phyloP scores from a whole-genome alignment of 148 eudicot genomes.

The Vaccinium vitisidaea region DNA sequence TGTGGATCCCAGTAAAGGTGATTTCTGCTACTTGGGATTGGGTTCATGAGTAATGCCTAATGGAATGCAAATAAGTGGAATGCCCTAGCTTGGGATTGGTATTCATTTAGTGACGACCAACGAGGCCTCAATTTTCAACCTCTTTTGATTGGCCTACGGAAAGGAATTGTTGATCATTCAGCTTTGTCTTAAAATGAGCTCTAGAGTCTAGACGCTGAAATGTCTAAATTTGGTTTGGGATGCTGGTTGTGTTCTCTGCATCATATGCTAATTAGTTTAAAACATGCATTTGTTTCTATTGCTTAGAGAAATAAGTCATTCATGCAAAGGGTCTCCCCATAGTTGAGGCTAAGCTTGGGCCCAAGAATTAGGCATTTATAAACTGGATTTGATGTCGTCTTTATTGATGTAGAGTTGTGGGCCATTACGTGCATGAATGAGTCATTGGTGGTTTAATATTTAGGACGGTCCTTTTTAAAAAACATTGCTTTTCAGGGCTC shows the following conservation, averaged over 20 bases:
- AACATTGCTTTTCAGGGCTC: background rate
- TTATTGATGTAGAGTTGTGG: background rate
- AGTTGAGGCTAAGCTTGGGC: background rate
- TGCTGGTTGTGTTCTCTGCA: background rate
- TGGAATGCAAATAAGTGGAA: conserved; percentile 2
- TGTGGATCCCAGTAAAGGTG: background rate
- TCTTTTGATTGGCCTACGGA: background rate
- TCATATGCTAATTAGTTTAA: background rate
- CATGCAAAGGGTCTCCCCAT: background rate
- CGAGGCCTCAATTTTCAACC: background rate
- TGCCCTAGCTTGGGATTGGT: conserved; percentile 8
- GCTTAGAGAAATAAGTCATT: background rate
- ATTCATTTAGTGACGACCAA: background rate
- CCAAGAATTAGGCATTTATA: background rate
- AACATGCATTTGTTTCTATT: background rate
- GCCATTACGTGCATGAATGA: background rate
- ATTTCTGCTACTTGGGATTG: background rate
- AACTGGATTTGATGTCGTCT: background rate
- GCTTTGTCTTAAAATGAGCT: conserved; percentile 3
- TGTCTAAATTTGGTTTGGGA: background rate
- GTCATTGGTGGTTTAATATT: background rate
- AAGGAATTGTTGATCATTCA: background rate
- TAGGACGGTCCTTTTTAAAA: background rate
- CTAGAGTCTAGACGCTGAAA: background rate
- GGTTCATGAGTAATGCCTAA: background rate